A percentile compares a stretch with the other conserved stretches of the same genome.
phyloP scores from a whole-genome alignment of 495 filamentous ascomycete species.

The Cercophora sp. region DNA sequence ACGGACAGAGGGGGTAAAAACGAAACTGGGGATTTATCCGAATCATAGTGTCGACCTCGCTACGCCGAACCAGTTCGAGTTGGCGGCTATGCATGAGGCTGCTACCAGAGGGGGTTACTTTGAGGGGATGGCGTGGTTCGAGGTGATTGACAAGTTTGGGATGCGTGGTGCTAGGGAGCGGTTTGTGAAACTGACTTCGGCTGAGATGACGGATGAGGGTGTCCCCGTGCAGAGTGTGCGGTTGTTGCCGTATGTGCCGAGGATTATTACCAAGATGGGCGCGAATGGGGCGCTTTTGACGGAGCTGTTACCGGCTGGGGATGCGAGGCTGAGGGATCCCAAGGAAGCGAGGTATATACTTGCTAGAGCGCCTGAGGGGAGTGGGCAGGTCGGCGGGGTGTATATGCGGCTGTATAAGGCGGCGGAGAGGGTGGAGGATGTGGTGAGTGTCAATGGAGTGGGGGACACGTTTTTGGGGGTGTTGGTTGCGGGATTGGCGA shows the following conservation, averaged over 20 bases:
- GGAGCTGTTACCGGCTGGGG: constrained; percentile 59
- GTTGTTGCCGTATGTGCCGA: constrained; percentile 81
- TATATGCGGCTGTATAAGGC: constrained; percentile 80
- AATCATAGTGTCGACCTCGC: constrained; percentile 60
- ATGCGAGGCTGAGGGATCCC: constrained; percentile 57
- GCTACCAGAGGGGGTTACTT: constrained; percentile 63
- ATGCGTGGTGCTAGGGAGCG: constrained; percentile 54
- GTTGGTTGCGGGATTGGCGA: constrained; percentile 61
- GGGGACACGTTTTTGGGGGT: constrained; percentile 91
- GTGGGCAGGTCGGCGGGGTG: constrained; percentile 64
- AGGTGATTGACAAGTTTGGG: constrained; percentile 71
- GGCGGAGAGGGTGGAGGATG: constrained; percentile 59
- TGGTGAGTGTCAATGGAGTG: constrained; percentile 89
- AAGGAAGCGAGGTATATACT: constrained; percentile 66
- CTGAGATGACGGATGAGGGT: constrained; percentile 67
- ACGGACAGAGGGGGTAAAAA: not conserved
- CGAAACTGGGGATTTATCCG: constrained; percentile 53
- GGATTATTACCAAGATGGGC: constrained; percentile 80
- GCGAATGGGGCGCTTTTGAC: constrained; percentile 74
- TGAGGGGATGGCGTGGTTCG: constrained; percentile 69
- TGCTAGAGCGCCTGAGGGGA: constrained; percentile 48
- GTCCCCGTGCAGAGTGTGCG: constrained; percentile 77
- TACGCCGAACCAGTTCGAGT: constrained; percentile 79
- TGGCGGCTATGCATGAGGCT: constrained; percentile 66
- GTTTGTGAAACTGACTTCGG: constrained; percentile 58